Evolutionary conservation across 148 eudicot genomes (phyloP).

Genomic region (Camellia sinensis): DNA sequence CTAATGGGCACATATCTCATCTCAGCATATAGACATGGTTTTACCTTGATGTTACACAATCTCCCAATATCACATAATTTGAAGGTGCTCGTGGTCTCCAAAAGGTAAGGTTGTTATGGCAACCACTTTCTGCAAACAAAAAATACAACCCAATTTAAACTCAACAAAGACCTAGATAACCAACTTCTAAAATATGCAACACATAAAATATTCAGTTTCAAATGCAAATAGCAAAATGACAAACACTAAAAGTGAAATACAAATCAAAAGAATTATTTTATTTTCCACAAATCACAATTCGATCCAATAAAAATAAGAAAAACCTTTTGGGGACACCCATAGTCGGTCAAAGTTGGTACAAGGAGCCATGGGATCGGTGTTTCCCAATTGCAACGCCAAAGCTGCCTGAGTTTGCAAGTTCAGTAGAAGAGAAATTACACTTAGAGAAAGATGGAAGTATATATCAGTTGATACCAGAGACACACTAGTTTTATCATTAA

Average conservation of each 20-base stretch:
- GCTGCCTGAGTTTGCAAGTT: constrained; percentile 86
- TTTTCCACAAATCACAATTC: not conserved
- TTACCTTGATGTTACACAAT: constrained; percentile 96
- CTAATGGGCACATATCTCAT: not conserved
- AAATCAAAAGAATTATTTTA: not conserved
- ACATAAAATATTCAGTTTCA: not conserved
- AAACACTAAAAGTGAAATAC: not conserved
- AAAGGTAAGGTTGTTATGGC: constrained; percentile 64
- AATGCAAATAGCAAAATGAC: constrained; percentile 3
- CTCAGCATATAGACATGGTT: not conserved
- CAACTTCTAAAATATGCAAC: not conserved
- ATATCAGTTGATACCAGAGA: constrained; percentile 82
- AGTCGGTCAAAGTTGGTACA: constrained; percentile 85
- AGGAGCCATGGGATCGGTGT: constrained; percentile 71
- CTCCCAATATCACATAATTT: constrained; percentile 90
- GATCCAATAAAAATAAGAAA: not conserved
- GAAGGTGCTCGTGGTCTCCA: constrained; percentile 99
- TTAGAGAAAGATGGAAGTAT: constrained; percentile 74
- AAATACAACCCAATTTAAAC: not conserved
- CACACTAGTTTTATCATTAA: constrained; percentile 87
- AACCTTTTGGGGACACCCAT: constrained; percentile 90
- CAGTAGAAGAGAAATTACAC: constrained; percentile 85
- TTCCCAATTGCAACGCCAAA: constrained; percentile 69
- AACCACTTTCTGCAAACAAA: constrained; percentile 53
- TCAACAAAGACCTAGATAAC: not conserved